These are phyloP conservation scores for Phytophthora vignae DNA, from an alignment of 352 stramenopile species.

Conservation along the genomic window DNA sequence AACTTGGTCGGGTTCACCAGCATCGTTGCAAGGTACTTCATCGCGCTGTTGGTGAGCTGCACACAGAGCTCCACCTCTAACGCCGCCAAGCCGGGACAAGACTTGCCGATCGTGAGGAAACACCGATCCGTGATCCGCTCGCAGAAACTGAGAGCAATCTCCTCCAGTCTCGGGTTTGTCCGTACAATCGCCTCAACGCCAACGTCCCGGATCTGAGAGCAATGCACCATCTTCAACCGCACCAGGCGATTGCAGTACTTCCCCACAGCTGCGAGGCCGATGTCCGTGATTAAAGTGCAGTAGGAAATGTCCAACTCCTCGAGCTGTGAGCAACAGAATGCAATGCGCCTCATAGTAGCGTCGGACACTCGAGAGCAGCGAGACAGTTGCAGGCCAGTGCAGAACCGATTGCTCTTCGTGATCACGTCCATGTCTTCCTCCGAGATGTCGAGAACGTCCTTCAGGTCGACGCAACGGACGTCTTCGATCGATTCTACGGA, in stretches of 20 bases:
- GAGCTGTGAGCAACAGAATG: conserved; percentile 64
- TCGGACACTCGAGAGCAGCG: conserved; percentile 54
- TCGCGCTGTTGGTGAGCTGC: conserved; percentile 56
- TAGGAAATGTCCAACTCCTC: conserved; percentile 83
- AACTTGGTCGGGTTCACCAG: conserved; percentile 61
- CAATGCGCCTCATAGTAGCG: conserved; percentile 47
- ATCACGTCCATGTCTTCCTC: conserved; percentile 73
- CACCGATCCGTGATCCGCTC: conserved; percentile 73
- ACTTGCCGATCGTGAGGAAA: conserved; percentile 61
- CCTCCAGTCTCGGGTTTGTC: conserved; percentile 55
- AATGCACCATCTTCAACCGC: conserved; percentile 59
- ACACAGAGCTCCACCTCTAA: conserved; percentile 75
- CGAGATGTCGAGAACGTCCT: conserved; percentile 54
- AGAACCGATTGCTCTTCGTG: conserved; percentile 62
- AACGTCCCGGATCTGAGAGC: conserved; percentile 78
- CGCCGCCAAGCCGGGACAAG: conserved; percentile 45
- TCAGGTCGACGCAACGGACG: conserved; percentile 58
- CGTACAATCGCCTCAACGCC: conserved; percentile 75
- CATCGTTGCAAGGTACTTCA: conserved; percentile 66
- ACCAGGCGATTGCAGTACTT: conserved; percentile 67
- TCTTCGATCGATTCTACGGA: conserved; percentile 65
- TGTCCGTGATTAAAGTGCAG: conserved; percentile 72
- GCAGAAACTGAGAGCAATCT: conserved; percentile 72
- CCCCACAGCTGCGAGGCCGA: conserved; percentile 48
- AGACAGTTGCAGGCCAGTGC: conserved; percentile 48